Conservation (phyloP, 345 rosid genomes). For the Zanthoxylum bungeanum region DNA sequence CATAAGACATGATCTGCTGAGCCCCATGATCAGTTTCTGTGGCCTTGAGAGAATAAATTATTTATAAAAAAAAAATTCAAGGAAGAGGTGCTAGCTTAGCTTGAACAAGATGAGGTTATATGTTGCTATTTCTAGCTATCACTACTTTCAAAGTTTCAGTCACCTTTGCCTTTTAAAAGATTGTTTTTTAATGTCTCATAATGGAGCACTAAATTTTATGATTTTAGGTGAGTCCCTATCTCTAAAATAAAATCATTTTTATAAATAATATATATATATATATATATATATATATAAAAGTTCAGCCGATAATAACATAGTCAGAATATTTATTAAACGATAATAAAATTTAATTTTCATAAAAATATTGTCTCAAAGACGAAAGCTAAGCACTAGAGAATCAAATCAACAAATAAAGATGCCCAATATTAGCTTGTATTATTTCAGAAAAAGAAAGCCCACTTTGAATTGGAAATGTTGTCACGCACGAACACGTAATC, state of each 20-base stretch:
- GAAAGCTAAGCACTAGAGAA: conserved; percentile 9
- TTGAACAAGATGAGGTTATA: not conserved
- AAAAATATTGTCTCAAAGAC: too few relatives aligned
- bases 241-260: too few relatives aligned
- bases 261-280: too few relatives aligned
- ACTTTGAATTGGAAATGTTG: not conserved
- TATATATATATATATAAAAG: too few relatives aligned
- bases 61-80: too few relatives aligned
- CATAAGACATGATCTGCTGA: conserved; percentile 64
- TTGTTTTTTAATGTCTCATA: not conserved
- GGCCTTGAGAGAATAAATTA: not conserved
- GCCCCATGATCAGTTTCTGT: conserved; percentile 23
- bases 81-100: not conserved
- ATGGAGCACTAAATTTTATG: conserved; percentile 22
- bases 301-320: too few relatives aligned
- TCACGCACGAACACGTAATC: conserved; percentile 1
- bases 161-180: conserved; percentile 8
- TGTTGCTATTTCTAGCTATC: not conserved
- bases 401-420: not conserved
- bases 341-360: too few relatives aligned
- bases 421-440: not conserved
- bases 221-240: too few relatives aligned
- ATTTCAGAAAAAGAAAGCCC: not conserved
- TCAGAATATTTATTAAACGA: too few relatives aligned
- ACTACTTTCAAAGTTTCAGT: not conserved